Evolutionary conservation across 2,329 filamentous ascomycete genomes (phyloP).

Genomic region (Phaeomoniella chlamydospora): DNA sequence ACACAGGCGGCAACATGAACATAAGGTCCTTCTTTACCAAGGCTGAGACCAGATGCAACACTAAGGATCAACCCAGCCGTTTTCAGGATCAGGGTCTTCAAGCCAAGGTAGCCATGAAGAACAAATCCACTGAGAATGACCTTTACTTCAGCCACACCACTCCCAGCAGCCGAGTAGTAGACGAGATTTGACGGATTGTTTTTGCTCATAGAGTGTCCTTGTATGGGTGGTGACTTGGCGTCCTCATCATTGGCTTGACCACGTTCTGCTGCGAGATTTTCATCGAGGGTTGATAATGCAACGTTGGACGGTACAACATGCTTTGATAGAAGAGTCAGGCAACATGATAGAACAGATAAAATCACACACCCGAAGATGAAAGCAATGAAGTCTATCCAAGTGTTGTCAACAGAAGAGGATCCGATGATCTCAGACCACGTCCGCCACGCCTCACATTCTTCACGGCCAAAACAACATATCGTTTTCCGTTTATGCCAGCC

Average conservation of each 20-base stretch:
- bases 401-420: conserved; percentile 28
- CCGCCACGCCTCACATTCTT: conserved; percentile 43
- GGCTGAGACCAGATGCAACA: conserved; percentile 79
- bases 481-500: conserved; percentile 64
- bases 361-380: conserved; percentile 60
- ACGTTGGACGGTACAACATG: conserved; percentile 84
- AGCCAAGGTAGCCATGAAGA: conserved; percentile 82
- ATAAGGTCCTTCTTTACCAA: conserved; percentile 91
- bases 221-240: conserved; percentile 25
- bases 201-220: conserved; percentile 18
- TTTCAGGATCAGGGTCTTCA: conserved; percentile 78
- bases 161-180: conserved; percentile 91
- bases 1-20: conserved; percentile 96
- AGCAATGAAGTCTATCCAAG: conserved; percentile 62
- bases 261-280: conserved; percentile 64
- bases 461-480: conserved; percentile 43
- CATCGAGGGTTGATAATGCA: conserved; percentile 69
- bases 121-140: conserved; percentile 98
- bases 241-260: conserved; percentile 31
- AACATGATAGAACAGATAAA: conserved; percentile 58
- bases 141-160: conserved; percentile 91
- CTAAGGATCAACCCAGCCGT: conserved; percentile 70
- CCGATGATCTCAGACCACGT: conserved; percentile 52
- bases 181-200: conserved; percentile 50
- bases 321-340: conserved; percentile 77